phyloP scores from a whole-genome alignment of 495 filamentous ascomycete species.

The Podospora appendiculata region DNA sequence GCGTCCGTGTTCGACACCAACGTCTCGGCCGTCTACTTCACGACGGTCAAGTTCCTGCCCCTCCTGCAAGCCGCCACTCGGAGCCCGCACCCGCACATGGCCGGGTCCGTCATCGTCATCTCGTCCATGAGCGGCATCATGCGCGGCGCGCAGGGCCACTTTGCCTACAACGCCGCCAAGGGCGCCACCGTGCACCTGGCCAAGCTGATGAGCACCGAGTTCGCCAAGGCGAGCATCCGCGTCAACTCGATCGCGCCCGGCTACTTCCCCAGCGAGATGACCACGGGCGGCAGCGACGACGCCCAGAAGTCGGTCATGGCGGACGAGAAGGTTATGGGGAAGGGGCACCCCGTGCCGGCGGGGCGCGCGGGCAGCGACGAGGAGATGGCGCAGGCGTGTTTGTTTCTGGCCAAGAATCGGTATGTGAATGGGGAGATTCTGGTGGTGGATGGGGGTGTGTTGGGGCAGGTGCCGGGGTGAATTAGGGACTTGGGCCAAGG shows the following conservation, averaged over 20 bases:
- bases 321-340: constrained; percentile 43
- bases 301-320: constrained; percentile 43
- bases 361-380: constrained; percentile 43
- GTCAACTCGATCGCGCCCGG: constrained; percentile 57
- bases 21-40: constrained; percentile 50
- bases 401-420: constrained; percentile 50
- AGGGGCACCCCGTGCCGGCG: constrained; percentile 41
- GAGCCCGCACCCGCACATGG: constrained; percentile 25
- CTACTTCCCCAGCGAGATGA: constrained; percentile 50
- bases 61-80: constrained; percentile 42
- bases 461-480: constrained; percentile 18
- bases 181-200: constrained; percentile 50
- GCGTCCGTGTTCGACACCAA: constrained; percentile 47
- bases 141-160: constrained; percentile 41
- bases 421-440: constrained; percentile 58
- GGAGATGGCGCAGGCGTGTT: constrained; percentile 49
- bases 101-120: constrained; percentile 27
- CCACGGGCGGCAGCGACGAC: constrained; percentile 11
- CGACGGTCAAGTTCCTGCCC: constrained; percentile 50
- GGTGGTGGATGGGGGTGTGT: constrained; percentile 51
- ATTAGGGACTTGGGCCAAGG: too few species aligned
- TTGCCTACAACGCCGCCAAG: constrained; percentile 54
- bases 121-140: constrained; percentile 50
- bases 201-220: constrained; percentile 47
- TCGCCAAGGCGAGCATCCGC: constrained; percentile 46